Evolutionary conservation across 2,329 filamentous ascomycete genomes (phyloP), one percentile per base, ranked within the genome.

Genomic region (Orbilia blumenaviensis): DNA sequence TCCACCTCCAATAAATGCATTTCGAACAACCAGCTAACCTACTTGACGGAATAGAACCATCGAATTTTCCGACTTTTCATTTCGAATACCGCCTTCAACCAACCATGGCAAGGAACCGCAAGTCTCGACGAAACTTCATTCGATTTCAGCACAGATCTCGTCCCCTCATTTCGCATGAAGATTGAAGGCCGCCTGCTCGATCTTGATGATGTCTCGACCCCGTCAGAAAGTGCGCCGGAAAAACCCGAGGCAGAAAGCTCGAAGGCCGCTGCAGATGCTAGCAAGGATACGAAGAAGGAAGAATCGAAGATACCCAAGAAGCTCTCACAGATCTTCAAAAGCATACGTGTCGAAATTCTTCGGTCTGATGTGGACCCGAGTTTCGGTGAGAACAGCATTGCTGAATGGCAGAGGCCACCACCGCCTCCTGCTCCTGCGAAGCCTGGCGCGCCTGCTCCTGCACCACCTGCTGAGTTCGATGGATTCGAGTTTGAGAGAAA

Each of bases 61-160:
- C 92, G 91, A 81, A 96, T 93, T 1, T 86, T 99, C 83, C 91
- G 94, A 77, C 88, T 99, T 78, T 98, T 93, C 93, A 90, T 99
- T 80, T 94, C 90, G 81, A 99, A 99, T 83, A 97, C 93, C 0
- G 93, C 91, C 34, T 93, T 97, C 83, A 92, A 95, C 81, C 95
- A 99, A 84, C 90, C 91, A 32, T 98, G 95, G 95, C 95, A 99
- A 84, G 90, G 90, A 76, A 87, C 90, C 9, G 90, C 94, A 81
- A 71, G 79, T 21, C 77, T 80, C 8, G 79, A 80, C 16, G 80
- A 80, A 63, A 80, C 79, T 36, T 88, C 88, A 36, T 95, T 95
- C 78, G 93, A 96, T 81, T 94, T 96, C 81, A 90, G 89, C 63
- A 89, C 90, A 62, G 92, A 89, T 78, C 87, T 88, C 79, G 91